A percentile compares a stretch with the other conserved stretches of the same genome.
These are phyloP conservation scores for Russula foetens DNA, from an alignment of 768 basidiomycete genomes.

Conservation along the genomic window DNA sequence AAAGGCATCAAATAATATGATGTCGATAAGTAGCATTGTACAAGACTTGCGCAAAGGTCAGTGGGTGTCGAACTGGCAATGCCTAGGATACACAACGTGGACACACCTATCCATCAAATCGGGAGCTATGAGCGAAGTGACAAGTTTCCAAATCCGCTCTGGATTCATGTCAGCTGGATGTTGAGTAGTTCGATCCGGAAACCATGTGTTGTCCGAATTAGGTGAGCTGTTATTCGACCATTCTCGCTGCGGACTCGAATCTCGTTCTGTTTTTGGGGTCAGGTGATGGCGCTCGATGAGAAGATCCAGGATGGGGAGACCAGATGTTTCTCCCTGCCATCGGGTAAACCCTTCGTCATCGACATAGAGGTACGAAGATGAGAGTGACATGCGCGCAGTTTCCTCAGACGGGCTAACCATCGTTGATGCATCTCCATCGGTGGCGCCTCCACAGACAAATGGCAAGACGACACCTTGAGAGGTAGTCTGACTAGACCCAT, in stretches of 20 bases:
- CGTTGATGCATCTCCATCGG: background rate
- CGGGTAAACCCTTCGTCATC: constrained; percentile 83
- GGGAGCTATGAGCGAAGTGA: constrained; percentile 79
- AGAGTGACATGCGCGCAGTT: constrained; percentile 52
- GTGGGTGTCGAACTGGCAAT: background rate
- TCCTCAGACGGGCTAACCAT: constrained; percentile 49
- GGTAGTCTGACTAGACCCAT: constrained; percentile 39
- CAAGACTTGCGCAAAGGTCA: constrained; percentile 41
- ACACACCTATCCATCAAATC: constrained; percentile 89
- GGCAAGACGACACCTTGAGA: constrained; percentile 37
- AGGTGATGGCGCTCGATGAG: constrained; percentile 63
- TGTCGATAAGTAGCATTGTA: constrained; percentile 82
- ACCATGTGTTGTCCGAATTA: constrained; percentile 44
- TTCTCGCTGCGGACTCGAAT: constrained; percentile 20
- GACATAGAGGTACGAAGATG: constrained; percentile 77
- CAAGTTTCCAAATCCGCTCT: constrained; percentile 78
- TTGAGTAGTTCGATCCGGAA: constrained; percentile 71
- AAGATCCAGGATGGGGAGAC: constrained; percentile 79
- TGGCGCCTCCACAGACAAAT: constrained; percentile 26
- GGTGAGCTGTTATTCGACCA: background rate
- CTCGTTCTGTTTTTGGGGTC: constrained; percentile 30
- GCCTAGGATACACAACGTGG: constrained; percentile 7
- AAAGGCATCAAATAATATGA: constrained; percentile 92
- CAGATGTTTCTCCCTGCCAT: constrained; percentile 92
- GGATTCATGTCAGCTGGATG: constrained; percentile 75